phyloP scores from a whole-genome alignment of 2,329 filamentous ascomycete species.

The Alternaria brassicicola region DNA sequence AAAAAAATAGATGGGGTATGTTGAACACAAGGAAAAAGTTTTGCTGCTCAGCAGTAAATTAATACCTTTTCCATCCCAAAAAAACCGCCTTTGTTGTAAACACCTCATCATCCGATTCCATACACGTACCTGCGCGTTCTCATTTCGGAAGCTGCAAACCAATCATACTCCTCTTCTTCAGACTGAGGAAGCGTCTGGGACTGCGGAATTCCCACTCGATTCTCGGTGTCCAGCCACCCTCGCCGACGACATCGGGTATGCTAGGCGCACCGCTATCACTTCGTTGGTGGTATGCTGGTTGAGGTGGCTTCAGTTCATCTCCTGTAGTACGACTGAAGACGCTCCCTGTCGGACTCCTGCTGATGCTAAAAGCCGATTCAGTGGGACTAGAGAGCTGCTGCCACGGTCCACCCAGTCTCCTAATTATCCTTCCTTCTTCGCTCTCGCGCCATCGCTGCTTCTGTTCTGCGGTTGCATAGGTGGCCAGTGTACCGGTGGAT shows the following conservation, averaged over 20 bases:
- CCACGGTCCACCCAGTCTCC: slow-evolving; percentile 31
- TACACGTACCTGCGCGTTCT: neutral
- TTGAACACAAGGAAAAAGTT: neutral
- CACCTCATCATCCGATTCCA: neutral
- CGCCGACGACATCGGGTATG: slow-evolving; percentile 24
- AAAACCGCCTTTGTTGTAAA: slow-evolving; percentile 1
- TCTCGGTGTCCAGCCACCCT: slow-evolving; percentile 25
- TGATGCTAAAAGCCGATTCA: slow-evolving; percentile 6
- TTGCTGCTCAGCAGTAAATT: slow-evolving; percentile 6
- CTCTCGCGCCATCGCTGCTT: slow-evolving; percentile 27
- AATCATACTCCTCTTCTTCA: slow-evolving; percentile 25
- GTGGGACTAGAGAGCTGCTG: slow-evolving; percentile 13
- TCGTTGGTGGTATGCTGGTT: slow-evolving; percentile 8
- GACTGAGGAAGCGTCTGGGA: slow-evolving; percentile 24
- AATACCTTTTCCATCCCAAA: neutral
- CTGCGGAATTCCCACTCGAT: slow-evolving; percentile 29
- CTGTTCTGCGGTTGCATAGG: slow-evolving; percentile 12
- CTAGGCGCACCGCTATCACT: slow-evolving; percentile 22
- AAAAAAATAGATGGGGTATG: slow-evolving; percentile 1
- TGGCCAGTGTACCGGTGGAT: slow-evolving; percentile 1
- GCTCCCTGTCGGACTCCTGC: slow-evolving; percentile 4
- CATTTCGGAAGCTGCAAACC: slow-evolving; percentile 5
- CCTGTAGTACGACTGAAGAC: slow-evolving; percentile 7
- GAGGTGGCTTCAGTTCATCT: neutral
- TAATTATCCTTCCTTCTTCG: slow-evolving; percentile 29